Conservation (phyloP, 192 early-diverging fungal species). For the Podila minutissima region DNA sequence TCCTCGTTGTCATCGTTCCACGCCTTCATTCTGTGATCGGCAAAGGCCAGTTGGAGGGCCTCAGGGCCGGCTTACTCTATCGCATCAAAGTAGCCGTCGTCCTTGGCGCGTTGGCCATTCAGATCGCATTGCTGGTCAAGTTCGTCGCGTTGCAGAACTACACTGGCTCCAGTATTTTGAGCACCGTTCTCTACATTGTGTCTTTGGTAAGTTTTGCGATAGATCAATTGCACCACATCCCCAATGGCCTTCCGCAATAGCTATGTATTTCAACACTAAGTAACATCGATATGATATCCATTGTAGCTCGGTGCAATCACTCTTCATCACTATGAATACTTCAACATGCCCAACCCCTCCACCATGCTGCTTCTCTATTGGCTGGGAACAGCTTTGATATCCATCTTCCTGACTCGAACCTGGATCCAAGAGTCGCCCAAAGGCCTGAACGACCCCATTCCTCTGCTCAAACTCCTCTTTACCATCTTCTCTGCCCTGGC, state of each 20-base stretch:
- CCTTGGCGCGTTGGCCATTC: conserved; percentile 7
- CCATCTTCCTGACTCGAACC: conserved; percentile 57
- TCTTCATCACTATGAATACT: conserved; percentile 34
- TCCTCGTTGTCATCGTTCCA: conserved; percentile 22
- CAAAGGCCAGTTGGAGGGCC: conserved; percentile 31
- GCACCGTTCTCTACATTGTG: conserved; percentile 22
- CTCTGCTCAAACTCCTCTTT: conserved; percentile 39
- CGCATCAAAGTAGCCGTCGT: conserved; percentile 9
- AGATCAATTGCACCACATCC: no score
- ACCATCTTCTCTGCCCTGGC: conserved; percentile 43
- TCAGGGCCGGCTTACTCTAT: background rate
- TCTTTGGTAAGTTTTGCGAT: conserved; percentile 13
- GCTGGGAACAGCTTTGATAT: conserved; percentile 50
- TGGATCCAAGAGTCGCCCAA: conserved; percentile 22
- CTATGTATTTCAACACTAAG: no score
- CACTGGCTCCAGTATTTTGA: conserved; percentile 17
- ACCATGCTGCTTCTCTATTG: conserved; percentile 63
- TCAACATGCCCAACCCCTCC: conserved; percentile 52
- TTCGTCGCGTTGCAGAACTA: conserved; percentile 2
- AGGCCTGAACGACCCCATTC: conserved; percentile 19
- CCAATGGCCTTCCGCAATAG: no score
- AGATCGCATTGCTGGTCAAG: conserved; percentile 18
- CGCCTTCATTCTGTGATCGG: conserved; percentile 22
- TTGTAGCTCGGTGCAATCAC: conserved; percentile 7
- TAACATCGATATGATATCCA: background rate